A percentile compares a stretch with the other conserved stretches of the same genome.
Evolutionary conservation across 768 basidiomycete species (phyloP).

Genomic region (Suillus tomentosus): DNA sequence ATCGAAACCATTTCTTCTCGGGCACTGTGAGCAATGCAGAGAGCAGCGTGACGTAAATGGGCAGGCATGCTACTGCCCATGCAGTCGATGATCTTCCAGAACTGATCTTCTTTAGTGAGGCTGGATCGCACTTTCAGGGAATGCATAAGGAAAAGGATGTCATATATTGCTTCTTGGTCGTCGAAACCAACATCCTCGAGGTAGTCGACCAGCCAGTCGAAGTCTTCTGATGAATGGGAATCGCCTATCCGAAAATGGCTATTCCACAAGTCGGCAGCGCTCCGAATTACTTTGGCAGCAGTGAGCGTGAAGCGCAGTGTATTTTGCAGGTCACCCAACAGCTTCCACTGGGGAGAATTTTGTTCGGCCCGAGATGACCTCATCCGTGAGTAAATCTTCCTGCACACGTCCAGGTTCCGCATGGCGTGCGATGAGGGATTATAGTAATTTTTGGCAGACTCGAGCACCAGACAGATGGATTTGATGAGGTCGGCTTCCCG

Average conservation of each 20-base stretch:
- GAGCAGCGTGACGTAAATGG: background rate
- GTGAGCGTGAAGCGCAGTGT: background rate
- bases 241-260: too few relatives aligned
- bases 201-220: background rate
- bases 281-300: background rate
- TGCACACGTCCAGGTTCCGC: background rate
- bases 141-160: background rate
- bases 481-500: background rate
- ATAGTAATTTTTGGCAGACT: background rate
- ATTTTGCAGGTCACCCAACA: background rate
- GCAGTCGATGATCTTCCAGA: too few relatives aligned
- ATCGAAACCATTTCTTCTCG: background rate
- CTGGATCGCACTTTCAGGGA: too few relatives aligned
- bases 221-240: background rate
- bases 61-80: background rate
- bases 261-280: background rate
- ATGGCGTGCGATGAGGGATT: background rate
- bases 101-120: too few relatives aligned
- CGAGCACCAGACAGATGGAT: background rate
- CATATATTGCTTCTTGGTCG: background rate
- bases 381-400: background rate
- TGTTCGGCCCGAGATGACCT: background rate
- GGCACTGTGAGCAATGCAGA: background rate
- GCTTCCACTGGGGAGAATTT: background rate
- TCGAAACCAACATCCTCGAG: background rate